Evolutionary conservation across 192 early-diverging fungal genomes (phyloP).

Genomic region (Coemansia pectinata): DNA sequence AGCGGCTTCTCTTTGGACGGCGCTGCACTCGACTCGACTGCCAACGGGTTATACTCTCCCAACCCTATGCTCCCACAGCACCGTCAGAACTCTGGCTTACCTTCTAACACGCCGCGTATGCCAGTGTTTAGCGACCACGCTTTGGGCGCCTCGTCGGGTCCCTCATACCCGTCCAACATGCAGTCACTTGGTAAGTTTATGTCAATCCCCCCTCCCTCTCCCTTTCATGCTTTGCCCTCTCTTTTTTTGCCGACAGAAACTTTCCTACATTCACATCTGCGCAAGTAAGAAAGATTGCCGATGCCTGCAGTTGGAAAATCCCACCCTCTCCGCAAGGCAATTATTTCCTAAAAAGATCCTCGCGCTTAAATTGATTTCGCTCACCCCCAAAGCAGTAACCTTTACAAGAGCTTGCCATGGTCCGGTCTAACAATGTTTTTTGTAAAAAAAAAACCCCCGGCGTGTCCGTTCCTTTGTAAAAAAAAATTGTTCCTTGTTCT

Average conservation of each 20-base stretch:
- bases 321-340: constrained; percentile 2
- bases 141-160: neutral
- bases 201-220: neutral
- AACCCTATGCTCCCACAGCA: neutral
- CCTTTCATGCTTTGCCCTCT: neutral
- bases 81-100: constrained; percentile 8
- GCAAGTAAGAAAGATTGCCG: neutral
- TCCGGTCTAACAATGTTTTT: neutral
- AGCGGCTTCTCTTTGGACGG: constrained; percentile 8
- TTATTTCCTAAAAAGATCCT: neutral
- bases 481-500: neutral
- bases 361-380: constrained; percentile 1
- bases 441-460: neutral
- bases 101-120: constrained; percentile 6
- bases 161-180: constrained; percentile 22
- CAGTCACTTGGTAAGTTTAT: constrained; percentile 43
- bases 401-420: neutral
- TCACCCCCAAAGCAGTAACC: constrained; percentile 4
- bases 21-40: neutral
- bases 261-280: neutral
- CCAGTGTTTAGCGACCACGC: constrained; percentile 17
- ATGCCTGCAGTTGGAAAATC: neutral
- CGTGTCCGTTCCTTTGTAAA: neutral
- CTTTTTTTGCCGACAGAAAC: neutral
- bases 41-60: neutral